Conservation (phyloP, 2,329 filamentous ascomycete species). For the Geosmithia flava region DNA sequence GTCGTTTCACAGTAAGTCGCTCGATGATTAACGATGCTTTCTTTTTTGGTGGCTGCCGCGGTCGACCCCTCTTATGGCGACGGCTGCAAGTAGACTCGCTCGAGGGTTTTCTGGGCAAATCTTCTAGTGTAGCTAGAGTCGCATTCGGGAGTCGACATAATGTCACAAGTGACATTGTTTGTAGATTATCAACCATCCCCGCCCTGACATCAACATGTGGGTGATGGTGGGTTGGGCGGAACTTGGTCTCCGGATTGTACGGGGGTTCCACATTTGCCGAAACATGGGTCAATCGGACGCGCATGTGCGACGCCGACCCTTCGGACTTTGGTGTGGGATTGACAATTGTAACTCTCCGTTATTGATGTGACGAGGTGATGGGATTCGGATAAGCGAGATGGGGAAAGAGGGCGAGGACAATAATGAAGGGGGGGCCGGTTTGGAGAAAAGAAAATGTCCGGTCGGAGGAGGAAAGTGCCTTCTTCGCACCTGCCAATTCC, state of each 20-base stretch:
- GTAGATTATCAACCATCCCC: no score
- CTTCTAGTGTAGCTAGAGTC: no score
- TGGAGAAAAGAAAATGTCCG: not conserved
- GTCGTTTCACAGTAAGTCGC: not conserved
- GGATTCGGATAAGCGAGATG: not conserved
- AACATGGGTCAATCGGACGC: not conserved
- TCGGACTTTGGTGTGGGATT: not conserved
- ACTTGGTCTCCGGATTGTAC: not conserved
- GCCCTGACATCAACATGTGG: no score
- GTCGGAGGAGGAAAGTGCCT: not conserved
- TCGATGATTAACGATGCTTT: not conserved
- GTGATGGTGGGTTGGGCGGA: not conserved
- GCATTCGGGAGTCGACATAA: no score
- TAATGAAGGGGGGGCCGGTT: not conserved
- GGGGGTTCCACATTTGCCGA: not conserved
- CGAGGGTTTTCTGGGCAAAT: no score
- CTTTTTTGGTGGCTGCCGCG: not conserved
- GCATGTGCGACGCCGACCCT: conserved; percentile 1
- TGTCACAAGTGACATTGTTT: no score
- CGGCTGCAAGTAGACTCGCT: no score
- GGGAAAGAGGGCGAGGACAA: not conserved
- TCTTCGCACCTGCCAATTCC: no score
- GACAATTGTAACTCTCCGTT: not conserved
- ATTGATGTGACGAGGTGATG: not conserved
- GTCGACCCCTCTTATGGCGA: not conserved